A percentile compares a stretch with the other conserved stretches of the same genome.
Evolutionary conservation across 768 basidiomycete genomes (phyloP).

Genomic region (Boletus vermiculosoides): DNA sequence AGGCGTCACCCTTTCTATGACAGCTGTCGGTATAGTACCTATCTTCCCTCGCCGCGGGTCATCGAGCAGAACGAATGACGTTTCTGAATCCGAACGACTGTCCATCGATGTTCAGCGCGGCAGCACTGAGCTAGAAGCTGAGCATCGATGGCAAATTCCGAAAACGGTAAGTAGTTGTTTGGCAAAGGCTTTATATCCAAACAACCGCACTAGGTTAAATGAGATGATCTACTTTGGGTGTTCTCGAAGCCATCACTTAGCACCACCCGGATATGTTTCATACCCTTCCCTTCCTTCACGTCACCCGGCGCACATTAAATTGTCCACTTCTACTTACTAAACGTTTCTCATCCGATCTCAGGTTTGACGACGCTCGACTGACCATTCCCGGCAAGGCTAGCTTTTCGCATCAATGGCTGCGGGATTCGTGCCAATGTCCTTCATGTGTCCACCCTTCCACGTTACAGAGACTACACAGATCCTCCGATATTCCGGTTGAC

Average conservation of each 20-base stretch:
- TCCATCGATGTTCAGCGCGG: conserved; percentile 18
- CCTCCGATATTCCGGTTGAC: conserved; percentile 60
- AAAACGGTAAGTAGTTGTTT: conserved; percentile 24
- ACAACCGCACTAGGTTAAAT: too few species aligned
- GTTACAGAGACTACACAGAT: conserved; percentile 69
- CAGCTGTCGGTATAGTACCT: not conserved
- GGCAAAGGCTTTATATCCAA: conserved; percentile 32
- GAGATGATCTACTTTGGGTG: not conserved
- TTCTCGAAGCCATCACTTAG: too few species aligned
- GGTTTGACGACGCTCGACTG: conserved; percentile 13
- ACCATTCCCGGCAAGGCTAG: conserved; percentile 36
- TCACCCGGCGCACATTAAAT: not conserved
- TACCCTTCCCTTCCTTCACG: not conserved
- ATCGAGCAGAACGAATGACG: conserved; percentile 50
- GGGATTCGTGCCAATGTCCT: conserved; percentile 79
- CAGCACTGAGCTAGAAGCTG: not conserved
- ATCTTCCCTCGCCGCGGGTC: conserved; percentile 3
- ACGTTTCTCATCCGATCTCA: conserved; percentile 8
- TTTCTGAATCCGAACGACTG: conserved; percentile 37
- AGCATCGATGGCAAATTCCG: not conserved
- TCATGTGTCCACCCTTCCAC: conserved; percentile 76
- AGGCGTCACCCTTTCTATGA: conserved; percentile 2
- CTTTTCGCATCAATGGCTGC: conserved; percentile 75
- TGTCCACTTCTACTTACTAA: not conserved
- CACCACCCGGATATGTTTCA: conserved; percentile 8